Conservation (phyloP, 2,329 filamentous ascomycete genomes). For the Sclerotinia minor region DNA sequence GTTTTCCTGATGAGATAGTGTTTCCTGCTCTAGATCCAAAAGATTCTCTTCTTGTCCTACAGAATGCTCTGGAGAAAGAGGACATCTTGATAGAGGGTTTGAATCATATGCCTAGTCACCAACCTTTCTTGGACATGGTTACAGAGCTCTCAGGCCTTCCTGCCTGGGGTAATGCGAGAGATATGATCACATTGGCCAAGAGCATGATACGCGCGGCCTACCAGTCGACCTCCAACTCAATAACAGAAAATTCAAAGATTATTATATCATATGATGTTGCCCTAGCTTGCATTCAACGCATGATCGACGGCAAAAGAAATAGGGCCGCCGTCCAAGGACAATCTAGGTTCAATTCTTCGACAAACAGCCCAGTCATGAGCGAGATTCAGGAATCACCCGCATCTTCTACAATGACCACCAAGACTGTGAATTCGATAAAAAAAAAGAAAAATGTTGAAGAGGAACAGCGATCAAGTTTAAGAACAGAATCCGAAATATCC, state of each 20-base stretch:
- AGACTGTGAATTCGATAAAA: no score
- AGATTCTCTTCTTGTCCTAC: conserved; percentile 46
- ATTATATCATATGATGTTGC: conserved; percentile 30
- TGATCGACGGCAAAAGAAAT: conserved; percentile 33
- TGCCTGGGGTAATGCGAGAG: conserved; percentile 55
- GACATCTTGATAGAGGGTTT: conserved; percentile 34
- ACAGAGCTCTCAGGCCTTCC: conserved; percentile 45
- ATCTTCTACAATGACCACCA: no score
- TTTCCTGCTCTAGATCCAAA: conserved; percentile 45
- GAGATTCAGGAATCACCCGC: no score
- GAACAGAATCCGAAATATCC: no score
- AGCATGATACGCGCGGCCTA: conserved; percentile 44
- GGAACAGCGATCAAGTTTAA: no score
- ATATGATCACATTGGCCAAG: conserved; percentile 51
- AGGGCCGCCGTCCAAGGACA: not conserved
- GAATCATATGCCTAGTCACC: conserved; percentile 36
- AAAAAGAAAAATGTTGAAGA: no score
- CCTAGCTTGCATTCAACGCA: conserved; percentile 32
- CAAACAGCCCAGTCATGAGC: no score
- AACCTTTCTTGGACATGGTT: conserved; percentile 40
- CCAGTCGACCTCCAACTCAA: conserved; percentile 29
- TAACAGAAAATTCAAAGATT: conserved; percentile 25
- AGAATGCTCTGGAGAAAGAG: conserved; percentile 40
- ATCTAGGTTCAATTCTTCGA: no score
- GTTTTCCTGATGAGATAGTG: conserved; percentile 54